These are phyloP conservation scores for Tulasnella calospora DNA, from an alignment of 768 basidiomycete species.

Conservation along the genomic window DNA sequence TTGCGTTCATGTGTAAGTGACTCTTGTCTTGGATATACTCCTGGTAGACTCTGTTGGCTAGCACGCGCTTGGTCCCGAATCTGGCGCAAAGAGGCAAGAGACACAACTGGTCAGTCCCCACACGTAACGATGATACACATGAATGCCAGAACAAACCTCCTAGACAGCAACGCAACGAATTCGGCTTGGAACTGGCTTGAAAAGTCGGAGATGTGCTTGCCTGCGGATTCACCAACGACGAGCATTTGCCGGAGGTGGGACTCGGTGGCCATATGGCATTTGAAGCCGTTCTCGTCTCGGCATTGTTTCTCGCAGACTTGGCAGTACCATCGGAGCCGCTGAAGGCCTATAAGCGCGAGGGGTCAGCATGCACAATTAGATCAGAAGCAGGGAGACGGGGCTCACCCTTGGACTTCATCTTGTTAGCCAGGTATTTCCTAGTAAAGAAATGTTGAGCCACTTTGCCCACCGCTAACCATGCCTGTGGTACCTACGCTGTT, in stretches of 20 bases:
- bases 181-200: slow-evolving; percentile 84
- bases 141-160: slow-evolving; percentile 51
- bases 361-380: background rate
- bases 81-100: background rate
- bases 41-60: slow-evolving; percentile 93
- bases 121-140: background rate
- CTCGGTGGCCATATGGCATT: slow-evolving; percentile 85
- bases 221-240: slow-evolving; percentile 90
- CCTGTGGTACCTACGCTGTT: slow-evolving; percentile 48
- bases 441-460: background rate
- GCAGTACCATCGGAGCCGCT: slow-evolving; percentile 95
- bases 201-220: slow-evolving; percentile 85
- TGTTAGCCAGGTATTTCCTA: slow-evolving; percentile 78
- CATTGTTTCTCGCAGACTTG: slow-evolving; percentile 99
- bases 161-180: slow-evolving; percentile 83
- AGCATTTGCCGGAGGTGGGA: slow-evolving; percentile 95
- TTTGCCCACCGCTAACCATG: background rate
- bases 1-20: slow-evolving; percentile 98
- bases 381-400: slow-evolving; percentile 28
- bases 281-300: slow-evolving; percentile 98
- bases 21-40: slow-evolving; percentile 92
- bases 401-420: slow-evolving; percentile 86
- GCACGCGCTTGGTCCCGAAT: slow-evolving; percentile 68
- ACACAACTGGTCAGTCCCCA: too few relatives aligned
- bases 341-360: slow-evolving; percentile 49